Conservation (phyloP, 371 early-diverging fungal species). For the Apophysomyces ossiformis region DNA sequence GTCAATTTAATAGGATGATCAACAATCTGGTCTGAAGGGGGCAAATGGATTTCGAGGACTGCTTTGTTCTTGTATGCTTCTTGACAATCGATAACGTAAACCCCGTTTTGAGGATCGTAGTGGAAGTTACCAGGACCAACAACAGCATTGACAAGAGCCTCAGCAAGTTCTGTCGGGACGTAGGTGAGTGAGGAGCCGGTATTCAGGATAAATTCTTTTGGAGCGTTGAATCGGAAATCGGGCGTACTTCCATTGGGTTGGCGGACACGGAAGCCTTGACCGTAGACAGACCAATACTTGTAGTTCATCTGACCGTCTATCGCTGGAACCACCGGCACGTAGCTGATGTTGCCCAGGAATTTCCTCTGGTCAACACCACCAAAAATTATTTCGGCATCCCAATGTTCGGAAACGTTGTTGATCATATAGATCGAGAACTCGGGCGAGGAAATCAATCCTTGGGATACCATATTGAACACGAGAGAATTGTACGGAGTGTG, state of each 20-base stretch:
- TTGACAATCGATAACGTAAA: constrained; percentile 23
- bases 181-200: constrained; percentile 40
- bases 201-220: constrained; percentile 33
- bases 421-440: constrained; percentile 27
- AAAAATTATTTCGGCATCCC: constrained; percentile 20
- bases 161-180: constrained; percentile 13
- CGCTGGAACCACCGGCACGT: constrained; percentile 20
- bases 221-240: constrained; percentile 1
- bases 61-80: constrained; percentile 2
- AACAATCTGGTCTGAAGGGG: neutral
- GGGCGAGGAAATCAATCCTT: constrained; percentile 24
- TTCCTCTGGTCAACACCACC: constrained; percentile 20
- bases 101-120: constrained; percentile 26
- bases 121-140: constrained; percentile 7
- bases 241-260: constrained; percentile 1
- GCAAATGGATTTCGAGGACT: too few species aligned
- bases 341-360: constrained; percentile 19
- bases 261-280: constrained; percentile 37
- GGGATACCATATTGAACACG: constrained; percentile 20
- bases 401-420: constrained; percentile 2
- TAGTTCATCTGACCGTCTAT: neutral
- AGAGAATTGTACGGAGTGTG: constrained; percentile 17
- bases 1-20: constrained; percentile 17
- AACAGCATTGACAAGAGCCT: neutral
- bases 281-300: constrained; percentile 53